phyloP scores from a whole-genome alignment of 2,329 filamentous ascomycete genomes.

The Pseudogymnoascus sp. region DNA sequence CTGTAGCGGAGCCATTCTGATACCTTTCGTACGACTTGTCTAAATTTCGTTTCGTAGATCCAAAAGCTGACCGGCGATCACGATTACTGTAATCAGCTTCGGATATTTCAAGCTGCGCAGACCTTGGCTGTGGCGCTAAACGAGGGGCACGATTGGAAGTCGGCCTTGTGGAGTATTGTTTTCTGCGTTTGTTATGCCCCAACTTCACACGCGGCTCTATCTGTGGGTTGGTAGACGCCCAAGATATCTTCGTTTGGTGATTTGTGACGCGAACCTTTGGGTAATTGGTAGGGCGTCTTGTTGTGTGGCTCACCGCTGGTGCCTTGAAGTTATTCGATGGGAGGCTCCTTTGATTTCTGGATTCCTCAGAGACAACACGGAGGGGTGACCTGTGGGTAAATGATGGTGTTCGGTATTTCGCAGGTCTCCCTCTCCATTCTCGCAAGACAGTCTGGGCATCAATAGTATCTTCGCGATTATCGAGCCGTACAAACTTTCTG shows the following conservation, averaged over 20 bases:
- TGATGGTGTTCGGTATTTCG: slow-evolving; percentile 30
- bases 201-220: background rate
- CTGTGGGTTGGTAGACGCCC: background rate
- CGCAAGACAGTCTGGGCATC: slow-evolving; percentile 47
- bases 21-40: slow-evolving; percentile 45
- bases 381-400: background rate
- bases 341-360: background rate
- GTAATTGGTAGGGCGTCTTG: background rate
- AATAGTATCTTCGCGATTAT: slow-evolving; percentile 50
- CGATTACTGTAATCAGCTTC: slow-evolving; percentile 30
- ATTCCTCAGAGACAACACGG: slow-evolving; percentile 15
- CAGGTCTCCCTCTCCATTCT: slow-evolving; percentile 46
- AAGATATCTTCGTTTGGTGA: slow-evolving; percentile 1
- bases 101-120: slow-evolving; percentile 49
- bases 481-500: slow-evolving; percentile 51
- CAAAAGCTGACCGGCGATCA: slow-evolving; percentile 35
- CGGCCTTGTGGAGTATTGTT: background rate
- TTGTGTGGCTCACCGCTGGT: background rate
- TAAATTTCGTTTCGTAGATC: slow-evolving; percentile 43
- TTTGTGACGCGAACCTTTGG: background rate
- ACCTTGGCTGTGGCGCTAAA: slow-evolving; percentile 26
- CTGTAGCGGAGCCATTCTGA: slow-evolving; percentile 25
- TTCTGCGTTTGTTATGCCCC: background rate
- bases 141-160: background rate
- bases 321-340: background rate